Evolutionary conservation across 225 moss, liverwort and hornwort genomes (phyloP).

Genomic region (Physcomitrium patens): DNA sequence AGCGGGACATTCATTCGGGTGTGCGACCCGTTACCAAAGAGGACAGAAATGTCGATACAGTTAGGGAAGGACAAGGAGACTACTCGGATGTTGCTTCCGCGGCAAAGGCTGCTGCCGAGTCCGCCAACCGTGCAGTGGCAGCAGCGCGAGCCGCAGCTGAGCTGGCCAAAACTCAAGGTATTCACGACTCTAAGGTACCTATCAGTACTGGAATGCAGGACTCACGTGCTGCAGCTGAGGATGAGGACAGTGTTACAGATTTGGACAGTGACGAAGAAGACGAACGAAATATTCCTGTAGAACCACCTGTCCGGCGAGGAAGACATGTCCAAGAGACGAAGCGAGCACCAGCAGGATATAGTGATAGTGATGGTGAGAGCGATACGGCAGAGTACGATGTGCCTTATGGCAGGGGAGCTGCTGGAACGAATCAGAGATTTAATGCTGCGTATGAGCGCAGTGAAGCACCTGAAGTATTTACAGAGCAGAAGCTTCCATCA

Average conservation of each 20-base stretch:
- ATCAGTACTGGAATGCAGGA: constrained; percentile 26
- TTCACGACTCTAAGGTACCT: constrained; percentile 34
- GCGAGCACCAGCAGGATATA: constrained; percentile 9
- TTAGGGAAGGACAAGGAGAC: constrained; percentile 27
- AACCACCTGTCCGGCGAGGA: constrained; percentile 11
- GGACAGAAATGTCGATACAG: constrained; percentile 16
- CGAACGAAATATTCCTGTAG: constrained; percentile 24
- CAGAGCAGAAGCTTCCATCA: constrained; percentile 36
- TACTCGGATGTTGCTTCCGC: constrained; percentile 55
- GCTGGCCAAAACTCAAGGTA: constrained; percentile 66
- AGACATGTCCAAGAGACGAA: constrained; percentile 23
- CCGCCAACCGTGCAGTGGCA: constrained; percentile 64
- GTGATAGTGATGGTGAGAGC: constrained; percentile 17
- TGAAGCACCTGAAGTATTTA: constrained; percentile 30
- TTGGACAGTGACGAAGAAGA: constrained; percentile 48
- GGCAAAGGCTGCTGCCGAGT: constrained; percentile 57
- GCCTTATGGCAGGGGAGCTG: constrained; percentile 65
- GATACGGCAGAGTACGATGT: constrained; percentile 51
- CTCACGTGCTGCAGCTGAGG: constrained; percentile 27
- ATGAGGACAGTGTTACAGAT: constrained; percentile 48
- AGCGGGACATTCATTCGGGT: constrained; percentile 30
- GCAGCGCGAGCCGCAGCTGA: constrained; percentile 86
- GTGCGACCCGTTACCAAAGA: constrained; percentile 25
- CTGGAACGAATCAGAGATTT: constrained; percentile 52
- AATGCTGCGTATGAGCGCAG: constrained; percentile 29